Base-by-base conservation (phyloP, 768 basidiomycete genomes). In the Mycena chlorophos region DNA sequence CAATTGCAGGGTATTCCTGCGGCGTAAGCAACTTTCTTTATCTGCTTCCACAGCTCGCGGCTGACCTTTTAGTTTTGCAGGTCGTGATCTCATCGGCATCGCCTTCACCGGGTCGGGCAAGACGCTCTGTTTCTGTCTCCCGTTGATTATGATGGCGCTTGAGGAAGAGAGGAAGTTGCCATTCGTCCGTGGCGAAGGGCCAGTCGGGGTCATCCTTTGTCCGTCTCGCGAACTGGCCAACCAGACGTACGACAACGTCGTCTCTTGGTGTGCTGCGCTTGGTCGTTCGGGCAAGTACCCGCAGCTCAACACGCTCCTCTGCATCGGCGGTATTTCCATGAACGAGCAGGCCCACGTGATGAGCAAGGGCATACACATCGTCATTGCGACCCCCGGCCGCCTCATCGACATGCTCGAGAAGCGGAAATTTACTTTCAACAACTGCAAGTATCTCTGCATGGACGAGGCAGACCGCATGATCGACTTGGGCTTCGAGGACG, bases 401-500 rank as follows among this genome's bases (percentile, higher is more conserved):
- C 77, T 98, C 51, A 98, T 98, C 59, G 97, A 99, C 71, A 96
- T 99, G 93, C 73, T 99, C 61, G 94, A 97, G 72, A 98, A 98
- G 78, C 91, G 85, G 71, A 82, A 86, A 60, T 91, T 99, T 65
- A 92, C 88, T 4, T 89, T 98, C 68, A 89, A 90, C 58, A 88
- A 87, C 60, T 98, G 95, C 87, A 94, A 93, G 76, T 97, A 85
- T 68, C 75, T 99, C 12, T 98, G 95, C 68, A 94, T 99, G 93
- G 97, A 99, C 72, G 97, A 99, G 73, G 97, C 97, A 0, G 97
- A 99, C 73, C 79, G 97, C 55, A 99, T 99, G 97, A 94, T 99
- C 57, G 97, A 99, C 68, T 78, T 98, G 68, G 97, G 97, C 0
- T 99, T 99, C 66, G 97, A 99, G 71, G 97, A 99, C 57, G 97